Percentiles rank a stretch among this genome's conserved stretches.
Evolutionary conservation across 345 rosid species (phyloP).

Genomic region (Acer yangbiense): DNA sequence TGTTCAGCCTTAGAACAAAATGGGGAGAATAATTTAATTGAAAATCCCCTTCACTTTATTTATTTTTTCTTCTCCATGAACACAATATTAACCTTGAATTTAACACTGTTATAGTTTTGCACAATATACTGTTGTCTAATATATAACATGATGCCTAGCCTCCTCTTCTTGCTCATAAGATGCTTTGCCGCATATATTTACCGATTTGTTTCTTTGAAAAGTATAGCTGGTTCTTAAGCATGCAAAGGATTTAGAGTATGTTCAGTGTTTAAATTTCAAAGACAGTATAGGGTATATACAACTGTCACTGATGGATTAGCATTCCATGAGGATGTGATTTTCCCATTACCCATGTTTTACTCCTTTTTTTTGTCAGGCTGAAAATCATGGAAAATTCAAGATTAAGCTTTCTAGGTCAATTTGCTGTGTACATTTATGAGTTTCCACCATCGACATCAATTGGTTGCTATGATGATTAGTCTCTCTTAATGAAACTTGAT

Average conservation of each 20-base stretch:
- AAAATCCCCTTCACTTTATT: neutral
- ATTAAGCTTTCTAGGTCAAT: neutral
- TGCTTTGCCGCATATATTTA: neutral
- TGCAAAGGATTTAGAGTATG: neutral
- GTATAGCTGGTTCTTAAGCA: neutral
- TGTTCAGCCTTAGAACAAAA: slow-evolving; percentile 4
- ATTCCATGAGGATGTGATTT: neutral
- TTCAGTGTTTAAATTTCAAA: neutral
- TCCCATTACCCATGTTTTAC: neutral
- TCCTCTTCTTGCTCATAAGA: neutral
- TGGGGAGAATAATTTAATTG: neutral
- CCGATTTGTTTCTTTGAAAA: neutral
- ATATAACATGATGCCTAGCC: neutral
- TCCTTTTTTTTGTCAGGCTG: neutral
- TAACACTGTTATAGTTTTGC: neutral
- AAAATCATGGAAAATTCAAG: neutral
- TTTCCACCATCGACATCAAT: neutral
- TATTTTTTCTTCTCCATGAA: neutral
- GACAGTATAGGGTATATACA: neutral
- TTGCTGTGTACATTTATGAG: neutral
- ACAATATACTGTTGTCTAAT: neutral
- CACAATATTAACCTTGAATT: neutral
- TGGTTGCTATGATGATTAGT: neutral
- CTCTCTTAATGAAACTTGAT: neutral
- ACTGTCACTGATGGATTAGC: no score